These are phyloP conservation scores for Penicillium sp. DNA, from an alignment of 2,329 filamentous ascomycete species.

Conservation along the genomic window DNA sequence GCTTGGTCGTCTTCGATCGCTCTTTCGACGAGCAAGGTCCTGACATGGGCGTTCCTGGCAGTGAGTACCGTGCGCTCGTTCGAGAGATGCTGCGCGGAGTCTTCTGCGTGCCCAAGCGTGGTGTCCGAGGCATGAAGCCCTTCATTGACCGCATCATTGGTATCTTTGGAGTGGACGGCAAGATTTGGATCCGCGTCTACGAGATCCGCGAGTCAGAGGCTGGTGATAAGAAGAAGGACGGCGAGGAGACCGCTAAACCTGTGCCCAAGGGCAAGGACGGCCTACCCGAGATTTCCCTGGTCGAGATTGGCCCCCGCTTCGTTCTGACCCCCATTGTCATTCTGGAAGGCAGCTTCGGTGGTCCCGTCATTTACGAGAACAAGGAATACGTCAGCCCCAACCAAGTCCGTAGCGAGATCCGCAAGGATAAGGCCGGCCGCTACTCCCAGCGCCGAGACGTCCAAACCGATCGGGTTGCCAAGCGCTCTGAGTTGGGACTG, in stretches of 20 bases:
- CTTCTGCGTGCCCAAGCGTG: conserved; percentile 82
- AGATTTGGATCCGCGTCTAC: conserved; percentile 94
- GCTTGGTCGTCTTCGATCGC: conserved; percentile 85
- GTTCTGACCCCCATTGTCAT: conserved; percentile 93
- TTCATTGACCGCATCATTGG: conserved; percentile 95
- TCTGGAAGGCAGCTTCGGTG: conserved; percentile 89
- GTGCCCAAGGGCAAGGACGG: conserved; percentile 46
- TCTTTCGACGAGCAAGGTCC: conserved; percentile 73
- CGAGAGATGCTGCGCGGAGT: conserved; percentile 86
- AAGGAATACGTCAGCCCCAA: conserved; percentile 96
- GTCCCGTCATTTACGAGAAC: conserved; percentile 97
- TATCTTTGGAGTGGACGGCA: conserved; percentile 85
- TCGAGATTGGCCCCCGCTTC: conserved; percentile 92
- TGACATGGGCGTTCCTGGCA: conserved; percentile 61
- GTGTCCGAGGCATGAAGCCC: conserved; percentile 84
- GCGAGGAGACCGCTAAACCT: conserved; percentile 39
- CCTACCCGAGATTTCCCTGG: conserved; percentile 73
- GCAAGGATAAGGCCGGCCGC: conserved; percentile 68
- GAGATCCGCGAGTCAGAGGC: conserved; percentile 82
- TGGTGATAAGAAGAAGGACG: conserved; percentile 49
- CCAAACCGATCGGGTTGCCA: conserved; percentile 66
- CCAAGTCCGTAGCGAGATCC: conserved; percentile 79
- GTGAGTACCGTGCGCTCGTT: conserved; percentile 50
- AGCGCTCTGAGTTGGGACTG: conserved; percentile 73
- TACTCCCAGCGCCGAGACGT: conserved; percentile 76